Conservation (phyloP, 1,284 basidiomycete genomes). For the Boletus smithii region DNA sequence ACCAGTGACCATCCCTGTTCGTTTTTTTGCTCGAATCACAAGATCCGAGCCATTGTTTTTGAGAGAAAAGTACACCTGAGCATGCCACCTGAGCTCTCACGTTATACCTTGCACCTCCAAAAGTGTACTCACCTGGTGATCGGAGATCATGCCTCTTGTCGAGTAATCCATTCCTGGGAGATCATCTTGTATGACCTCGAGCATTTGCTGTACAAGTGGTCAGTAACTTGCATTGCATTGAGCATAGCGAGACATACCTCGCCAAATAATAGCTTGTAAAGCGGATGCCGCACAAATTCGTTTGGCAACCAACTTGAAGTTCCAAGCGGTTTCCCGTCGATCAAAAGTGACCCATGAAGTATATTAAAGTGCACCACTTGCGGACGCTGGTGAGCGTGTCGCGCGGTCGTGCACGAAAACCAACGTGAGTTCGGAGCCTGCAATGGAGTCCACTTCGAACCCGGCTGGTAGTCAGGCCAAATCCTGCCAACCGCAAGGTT, state of each 20-base stretch:
- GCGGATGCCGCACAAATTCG: constrained; percentile 31
- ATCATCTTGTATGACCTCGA: constrained; percentile 37
- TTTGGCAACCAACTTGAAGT: constrained; percentile 37
- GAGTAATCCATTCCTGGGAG: constrained; percentile 39
- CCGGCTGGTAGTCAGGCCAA: constrained; percentile 38
- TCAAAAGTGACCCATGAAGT: constrained; percentile 40
- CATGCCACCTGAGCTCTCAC: neutral
- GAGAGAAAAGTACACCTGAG: constrained; percentile 35
- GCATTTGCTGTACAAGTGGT: constrained; percentile 36
- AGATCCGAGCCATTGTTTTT: constrained; percentile 17
- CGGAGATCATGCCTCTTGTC: no score
- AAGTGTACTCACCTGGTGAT: constrained; percentile 17
- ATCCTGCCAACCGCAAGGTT: constrained; percentile 35
- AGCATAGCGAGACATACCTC: constrained; percentile 18
- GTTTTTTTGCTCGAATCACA: constrained; percentile 33
- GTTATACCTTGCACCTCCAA: neutral
- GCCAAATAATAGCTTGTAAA: constrained; percentile 35
- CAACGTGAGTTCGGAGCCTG: constrained; percentile 24
- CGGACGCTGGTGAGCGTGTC: neutral
- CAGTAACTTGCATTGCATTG: no score
- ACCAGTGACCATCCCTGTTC: neutral
- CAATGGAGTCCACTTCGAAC: constrained; percentile 34
- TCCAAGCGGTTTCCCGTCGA: constrained; percentile 41
- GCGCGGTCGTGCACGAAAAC: constrained; percentile 30
- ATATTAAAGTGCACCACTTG: constrained; percentile 39